Evolutionary conservation across 2,329 filamentous ascomycete species (phyloP), one percentile per base, ranked within the genome.

Genomic region (Colletotrichum shisoi): DNA sequence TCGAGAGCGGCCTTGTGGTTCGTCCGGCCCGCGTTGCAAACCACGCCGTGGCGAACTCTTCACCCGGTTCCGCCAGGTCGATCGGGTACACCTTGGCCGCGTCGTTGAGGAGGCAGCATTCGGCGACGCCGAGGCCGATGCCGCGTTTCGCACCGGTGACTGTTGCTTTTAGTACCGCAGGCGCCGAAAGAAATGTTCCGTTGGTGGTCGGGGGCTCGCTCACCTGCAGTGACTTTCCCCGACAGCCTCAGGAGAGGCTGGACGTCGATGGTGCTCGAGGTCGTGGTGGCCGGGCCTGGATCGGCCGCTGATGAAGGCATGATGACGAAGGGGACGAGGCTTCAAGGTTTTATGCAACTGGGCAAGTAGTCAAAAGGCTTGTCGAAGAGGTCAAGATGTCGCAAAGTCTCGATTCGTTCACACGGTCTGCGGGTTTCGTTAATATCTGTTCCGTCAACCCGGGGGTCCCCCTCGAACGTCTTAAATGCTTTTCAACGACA

Each of bases 1-100:
- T 85, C 81, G 6, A 84, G 73, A 0, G 82, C 83, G 2, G 82
- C 73, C 71, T 84, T 84, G 69, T 85, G 83, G 70, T 84, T 83
- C 13, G 82, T 85, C 15, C 79, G 74, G 15, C 83, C 82, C 0
- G 83, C 83, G 66, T 85, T 84, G 27, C 78, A 79, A 3, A 84
- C 81, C 75, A 85, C 82, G 13, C 83, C 83, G 56, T 69, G 2
- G 63, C 62, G 54, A 74, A 75, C 27, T 65, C 61, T 15, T 74
- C 70, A 4, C 59, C 70, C 1, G 74, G 74, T 49, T 73, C 70
- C 3, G 72, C 73, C 39, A 74, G 68, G 69, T 75, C 74, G 15
- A 75, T 70, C 19, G 68, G 71, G 83, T 84, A 67, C 7, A 83
- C 74, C 39, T 69, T 71, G 49, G 73, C 75, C 21, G 81, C 81